Percentiles rank a stretch among this genome's conserved stretches.
Evolutionary conservation across 305 asterid species (phyloP).

Genomic region (Rubia peregrina): DNA sequence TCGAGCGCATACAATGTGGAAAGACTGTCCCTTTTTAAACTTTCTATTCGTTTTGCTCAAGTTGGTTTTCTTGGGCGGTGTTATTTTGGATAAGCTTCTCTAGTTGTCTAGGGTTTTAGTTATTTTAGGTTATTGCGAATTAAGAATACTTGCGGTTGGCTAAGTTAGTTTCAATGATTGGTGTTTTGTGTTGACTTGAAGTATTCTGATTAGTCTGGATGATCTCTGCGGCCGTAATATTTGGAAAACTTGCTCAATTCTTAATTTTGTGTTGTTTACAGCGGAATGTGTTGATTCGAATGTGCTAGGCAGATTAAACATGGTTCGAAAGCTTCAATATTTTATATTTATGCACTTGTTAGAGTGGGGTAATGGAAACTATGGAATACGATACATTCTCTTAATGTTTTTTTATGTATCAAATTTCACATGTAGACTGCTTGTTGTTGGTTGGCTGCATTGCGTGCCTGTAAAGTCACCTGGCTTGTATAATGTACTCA

Average conservation of each 20-base stretch:
- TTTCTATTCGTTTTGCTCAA: not conserved
- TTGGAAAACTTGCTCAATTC: not conserved
- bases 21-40: not conserved
- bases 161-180: not conserved
- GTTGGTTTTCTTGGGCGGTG: not conserved
- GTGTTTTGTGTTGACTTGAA: not conserved
- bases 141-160: not conserved
- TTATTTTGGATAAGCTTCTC: not conserved
- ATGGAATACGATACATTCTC: not conserved
- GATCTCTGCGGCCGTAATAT: not conserved
- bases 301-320: not conserved
- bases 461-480: constrained; percentile 16
- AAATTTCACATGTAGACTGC: constrained; percentile 16
- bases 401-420: not conserved
- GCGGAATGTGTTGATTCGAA: not conserved
- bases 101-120: constrained; percentile 8
- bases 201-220: not conserved
- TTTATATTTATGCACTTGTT: not conserved
- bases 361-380: not conserved
- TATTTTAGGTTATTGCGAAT: not conserved
- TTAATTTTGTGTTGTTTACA: not conserved
- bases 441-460: constrained; percentile 17
- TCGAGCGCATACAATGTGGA: not conserved
- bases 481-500: constrained; percentile 17
- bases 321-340: not conserved